Evolutionary conservation across 257 asterid species (phyloP).

Genomic region (Penstemon eatonii): DNA sequence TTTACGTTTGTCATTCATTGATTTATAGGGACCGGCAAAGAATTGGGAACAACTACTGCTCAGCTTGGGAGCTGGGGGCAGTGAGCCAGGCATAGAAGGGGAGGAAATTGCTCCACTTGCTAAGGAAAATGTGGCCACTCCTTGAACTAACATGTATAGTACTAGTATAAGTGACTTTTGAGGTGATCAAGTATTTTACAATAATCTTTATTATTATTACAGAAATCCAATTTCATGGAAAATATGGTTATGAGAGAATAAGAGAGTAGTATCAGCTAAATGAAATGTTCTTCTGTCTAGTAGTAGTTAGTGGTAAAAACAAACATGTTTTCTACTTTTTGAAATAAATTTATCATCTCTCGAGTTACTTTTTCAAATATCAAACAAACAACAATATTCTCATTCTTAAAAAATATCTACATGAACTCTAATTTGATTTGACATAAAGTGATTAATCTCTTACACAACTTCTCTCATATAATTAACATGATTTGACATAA

Average conservation of each 20-base stretch:
- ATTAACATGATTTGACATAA: no score
- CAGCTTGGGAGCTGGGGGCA: slow-evolving; percentile 67
- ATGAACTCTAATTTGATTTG: no score
- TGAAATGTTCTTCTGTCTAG: not conserved
- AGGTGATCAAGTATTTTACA: no score
- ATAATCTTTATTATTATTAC: no score
- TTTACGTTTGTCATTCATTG: not conserved
- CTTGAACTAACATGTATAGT: slow-evolving; percentile 34
- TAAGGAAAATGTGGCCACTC: slow-evolving; percentile 84
- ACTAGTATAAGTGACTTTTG: no score
- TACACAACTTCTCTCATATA: no score
- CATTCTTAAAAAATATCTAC: no score
- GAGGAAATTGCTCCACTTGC: slow-evolving; percentile 87
- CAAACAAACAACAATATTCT: not conserved
- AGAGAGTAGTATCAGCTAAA: not conserved
- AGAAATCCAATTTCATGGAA: no score
- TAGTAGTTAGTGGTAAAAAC: not conserved
- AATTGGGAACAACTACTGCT: slow-evolving; percentile 74
- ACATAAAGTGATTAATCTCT: no score
- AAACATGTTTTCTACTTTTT: not conserved
- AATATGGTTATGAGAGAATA: not conserved
- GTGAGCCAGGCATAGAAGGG: slow-evolving; percentile 68
- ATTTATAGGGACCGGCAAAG: slow-evolving; percentile 78
- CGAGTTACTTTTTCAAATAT: not conserved
- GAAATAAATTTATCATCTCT: not conserved